Base-by-base conservation (phyloP, 139 green algal genomes). In the Pedinophyceae sp. region DNA sequence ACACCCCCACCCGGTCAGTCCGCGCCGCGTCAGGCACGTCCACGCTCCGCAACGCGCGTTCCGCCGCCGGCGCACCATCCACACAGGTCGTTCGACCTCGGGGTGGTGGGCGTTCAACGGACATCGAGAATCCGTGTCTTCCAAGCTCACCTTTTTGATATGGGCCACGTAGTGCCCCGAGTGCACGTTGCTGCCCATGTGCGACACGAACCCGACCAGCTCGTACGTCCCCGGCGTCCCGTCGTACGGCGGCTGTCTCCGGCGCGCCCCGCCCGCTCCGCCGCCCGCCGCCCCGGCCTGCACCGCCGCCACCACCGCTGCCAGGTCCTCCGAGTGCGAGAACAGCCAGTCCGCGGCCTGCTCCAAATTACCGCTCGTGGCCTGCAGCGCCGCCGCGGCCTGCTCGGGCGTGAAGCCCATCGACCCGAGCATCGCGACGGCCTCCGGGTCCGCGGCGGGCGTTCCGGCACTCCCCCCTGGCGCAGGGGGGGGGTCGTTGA, bases 161-260 rank as follows among this genome's bases (percentile, higher is more conserved):
- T 99, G 91, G 28, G 57, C 73, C 34, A 99, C 91, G 67, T 99
- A 99, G 65, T 99, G 91, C 20, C 91, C 91, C 50, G 81, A 93
- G 2, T 66, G 74, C 16, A 84, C 93, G 70, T 89, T 93, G 52
- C 54, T 69, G 22, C 91, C 91, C 70, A 97, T 88, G 78, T 99
- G 91, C 57, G 71, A 89, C 7, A 97, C 68, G 53, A 97, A 81
- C 23, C 75, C 91, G 17, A 87, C 51, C 47, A 97, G 80, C 43
- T 79, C 62, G 70, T 97, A 98, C 24, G 69, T 27, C 18, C 75
- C 85, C 10, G 66, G 62, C 6, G 76, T n/a, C n/a, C n/a, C n/a
- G n/a, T n/a, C 80, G 62, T 92, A 66, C 22, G 78, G 41, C 52
- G 78, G 26, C 27, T 7, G 58, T 1, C 52, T 34, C 48, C 34